These are phyloP conservation scores for Cryphonectria radicalis DNA, from an alignment of 2,329 filamentous ascomycete species.

Conservation along the genomic window DNA sequence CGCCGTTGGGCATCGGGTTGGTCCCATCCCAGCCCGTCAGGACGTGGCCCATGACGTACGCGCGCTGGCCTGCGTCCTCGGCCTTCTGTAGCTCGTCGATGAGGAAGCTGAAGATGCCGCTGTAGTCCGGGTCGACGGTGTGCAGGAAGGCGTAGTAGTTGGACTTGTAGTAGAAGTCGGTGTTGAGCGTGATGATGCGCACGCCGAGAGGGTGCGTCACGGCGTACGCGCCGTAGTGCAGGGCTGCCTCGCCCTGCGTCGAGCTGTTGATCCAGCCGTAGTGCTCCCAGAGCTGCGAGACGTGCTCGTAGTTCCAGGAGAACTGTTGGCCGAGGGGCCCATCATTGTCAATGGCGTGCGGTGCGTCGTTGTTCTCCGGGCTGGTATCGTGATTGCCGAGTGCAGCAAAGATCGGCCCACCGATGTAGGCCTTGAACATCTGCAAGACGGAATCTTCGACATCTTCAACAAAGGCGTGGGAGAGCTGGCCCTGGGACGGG, in stretches of 20 bases:
- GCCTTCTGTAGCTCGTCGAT: slow-evolving; percentile 47
- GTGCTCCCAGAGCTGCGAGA: slow-evolving; percentile 58
- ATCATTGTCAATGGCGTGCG: slow-evolving; percentile 52
- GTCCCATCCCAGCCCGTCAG: slow-evolving; percentile 58
- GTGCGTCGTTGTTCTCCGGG: slow-evolving; percentile 56
- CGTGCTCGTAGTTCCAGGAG: slow-evolving; percentile 62
- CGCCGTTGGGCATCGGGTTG: slow-evolving; percentile 53
- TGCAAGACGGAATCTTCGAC: slow-evolving; percentile 56
- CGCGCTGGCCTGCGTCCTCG: slow-evolving; percentile 45
- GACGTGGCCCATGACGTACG: slow-evolving; percentile 52
- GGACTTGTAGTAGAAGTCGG: slow-evolving; percentile 50
- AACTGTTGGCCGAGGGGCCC: slow-evolving; percentile 57
- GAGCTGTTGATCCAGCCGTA: slow-evolving; percentile 56
- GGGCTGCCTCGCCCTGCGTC: slow-evolving; percentile 50
- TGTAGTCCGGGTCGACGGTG: slow-evolving; percentile 46
- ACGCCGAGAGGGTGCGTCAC: slow-evolving; percentile 56
- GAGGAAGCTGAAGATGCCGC: slow-evolving; percentile 47
- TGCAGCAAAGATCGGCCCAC: slow-evolving; percentile 58
- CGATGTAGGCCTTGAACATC: slow-evolving; percentile 60
- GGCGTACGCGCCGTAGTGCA: slow-evolving; percentile 61
- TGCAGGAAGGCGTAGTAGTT: slow-evolving; percentile 48
- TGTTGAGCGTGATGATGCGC: slow-evolving; percentile 52
- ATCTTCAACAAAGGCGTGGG: slow-evolving; percentile 56
- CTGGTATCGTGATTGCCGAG: slow-evolving; percentile 63
- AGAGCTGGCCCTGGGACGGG: slow-evolving; percentile 50